Conservation (phyloP, 306 rosid genomes). For the Alnus rubra region DNA sequence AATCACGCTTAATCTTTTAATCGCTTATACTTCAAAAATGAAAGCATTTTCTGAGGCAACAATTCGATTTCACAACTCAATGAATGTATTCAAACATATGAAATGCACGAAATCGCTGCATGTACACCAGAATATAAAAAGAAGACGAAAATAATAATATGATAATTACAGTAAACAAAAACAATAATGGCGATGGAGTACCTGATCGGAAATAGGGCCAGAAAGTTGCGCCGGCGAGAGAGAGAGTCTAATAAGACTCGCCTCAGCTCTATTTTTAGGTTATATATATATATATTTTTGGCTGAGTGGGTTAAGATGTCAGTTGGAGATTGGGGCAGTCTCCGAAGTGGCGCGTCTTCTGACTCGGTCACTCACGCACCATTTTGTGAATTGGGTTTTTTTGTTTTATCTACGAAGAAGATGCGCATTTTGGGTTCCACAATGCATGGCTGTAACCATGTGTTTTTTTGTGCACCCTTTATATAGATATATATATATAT, state of each 20-base stretch:
- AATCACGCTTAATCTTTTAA: not conserved
- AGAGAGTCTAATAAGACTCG: not conserved
- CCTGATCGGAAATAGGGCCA: conserved; percentile 6
- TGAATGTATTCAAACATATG: not conserved
- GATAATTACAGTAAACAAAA: not conserved
- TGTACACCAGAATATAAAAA: not conserved
- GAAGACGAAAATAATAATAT: not conserved
- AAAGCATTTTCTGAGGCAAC: not conserved
- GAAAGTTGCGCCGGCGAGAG: conserved; percentile 4
- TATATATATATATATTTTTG: not conserved
- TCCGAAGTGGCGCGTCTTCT: not conserved
- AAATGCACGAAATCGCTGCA: not conserved
- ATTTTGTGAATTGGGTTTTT: not conserved
- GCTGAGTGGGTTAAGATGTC: not conserved
- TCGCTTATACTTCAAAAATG: not conserved
- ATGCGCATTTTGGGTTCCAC: no score
- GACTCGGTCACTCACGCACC: not conserved
- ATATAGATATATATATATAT: no score
- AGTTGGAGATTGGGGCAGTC: not conserved
- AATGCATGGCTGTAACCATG: no score
- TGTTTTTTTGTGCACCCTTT: no score
- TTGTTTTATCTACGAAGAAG: no score
- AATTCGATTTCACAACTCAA: not conserved
- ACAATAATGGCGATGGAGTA: not conserved
- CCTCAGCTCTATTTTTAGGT: not conserved